phyloP scores from a whole-genome alignment of 176 grass and related monocot genomes.

The Calamus simplicifolius region DNA sequence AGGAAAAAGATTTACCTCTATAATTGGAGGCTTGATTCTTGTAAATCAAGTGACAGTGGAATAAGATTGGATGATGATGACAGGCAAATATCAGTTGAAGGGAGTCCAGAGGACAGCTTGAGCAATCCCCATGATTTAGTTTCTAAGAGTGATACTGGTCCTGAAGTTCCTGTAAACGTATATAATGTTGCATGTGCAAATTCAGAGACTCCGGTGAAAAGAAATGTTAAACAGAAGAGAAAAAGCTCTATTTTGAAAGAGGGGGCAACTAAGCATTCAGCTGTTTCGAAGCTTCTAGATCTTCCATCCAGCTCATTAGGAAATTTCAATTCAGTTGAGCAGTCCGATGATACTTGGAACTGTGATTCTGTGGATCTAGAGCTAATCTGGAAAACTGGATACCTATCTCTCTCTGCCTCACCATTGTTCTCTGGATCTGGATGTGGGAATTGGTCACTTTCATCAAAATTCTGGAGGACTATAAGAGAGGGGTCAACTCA shows the following conservation, averaged over 20 bases:
- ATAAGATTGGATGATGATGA: conserved; percentile 46
- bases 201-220: conserved; percentile 40
- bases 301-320: conserved; percentile 20
- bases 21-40: conserved; percentile 79
- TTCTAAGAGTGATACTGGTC: conserved; percentile 37
- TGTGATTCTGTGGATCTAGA: conserved; percentile 39
- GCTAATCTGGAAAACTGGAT: conserved; percentile 34
- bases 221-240: conserved; percentile 46
- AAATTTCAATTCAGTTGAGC: conserved; percentile 39
- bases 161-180: conserved; percentile 29
- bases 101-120: conserved; percentile 29
- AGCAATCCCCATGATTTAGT: conserved; percentile 34
- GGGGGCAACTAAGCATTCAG: conserved; percentile 24
- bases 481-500: conserved; percentile 61
- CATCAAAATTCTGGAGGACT: conserved; percentile 46
- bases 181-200: conserved; percentile 38
- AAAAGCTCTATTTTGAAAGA: conserved; percentile 37
- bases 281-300: conserved; percentile 36
- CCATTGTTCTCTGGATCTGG: conserved; percentile 63
- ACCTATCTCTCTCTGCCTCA: conserved; percentile 46
- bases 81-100: conserved; percentile 29
- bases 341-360: conserved; percentile 63
- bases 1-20: conserved; percentile 61
- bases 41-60: conserved; percentile 57
- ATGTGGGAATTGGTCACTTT: conserved; percentile 61